Percentiles rank a stretch among this genome's conserved stretches.
These are phyloP conservation scores for Pelargonium nanum DNA, from an alignment of 345 rosid genomes.

Conservation along the genomic window DNA sequence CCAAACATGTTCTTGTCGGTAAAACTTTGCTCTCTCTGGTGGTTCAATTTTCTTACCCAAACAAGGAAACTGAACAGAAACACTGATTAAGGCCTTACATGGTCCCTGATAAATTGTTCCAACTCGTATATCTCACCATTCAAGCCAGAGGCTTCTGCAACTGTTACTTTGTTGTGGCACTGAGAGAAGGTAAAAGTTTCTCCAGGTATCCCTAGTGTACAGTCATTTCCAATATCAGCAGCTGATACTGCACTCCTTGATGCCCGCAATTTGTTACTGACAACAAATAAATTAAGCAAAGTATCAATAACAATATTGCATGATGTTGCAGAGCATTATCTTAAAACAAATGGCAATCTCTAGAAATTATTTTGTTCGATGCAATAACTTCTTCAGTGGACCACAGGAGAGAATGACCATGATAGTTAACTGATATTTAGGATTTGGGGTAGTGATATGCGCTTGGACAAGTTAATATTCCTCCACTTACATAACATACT, in stretches of 20 bases:
- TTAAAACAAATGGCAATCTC: background rate
- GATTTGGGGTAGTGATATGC: no score
- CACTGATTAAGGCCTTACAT: constrained; percentile 50
- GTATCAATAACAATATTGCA: no score
- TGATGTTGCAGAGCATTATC: no score
- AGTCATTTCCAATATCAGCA: constrained; percentile 70
- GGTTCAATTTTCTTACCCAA: no score
- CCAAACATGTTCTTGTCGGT: no score
- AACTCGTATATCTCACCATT: constrained; percentile 52
- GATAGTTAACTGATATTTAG: no score
- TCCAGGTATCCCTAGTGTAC: constrained; percentile 63
- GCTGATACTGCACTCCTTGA: constrained; percentile 65
- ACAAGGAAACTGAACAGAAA: background rate
- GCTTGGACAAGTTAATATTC: no score
- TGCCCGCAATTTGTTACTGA: constrained; percentile 55
- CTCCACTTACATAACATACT: no score
- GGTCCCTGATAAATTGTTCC: constrained; percentile 63
- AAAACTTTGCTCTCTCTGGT: no score
- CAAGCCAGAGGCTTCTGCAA: constrained; percentile 71
- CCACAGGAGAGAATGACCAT: no score
- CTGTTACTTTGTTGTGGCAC: constrained; percentile 57
- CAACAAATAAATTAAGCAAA: background rate
- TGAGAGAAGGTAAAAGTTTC: constrained; percentile 60
- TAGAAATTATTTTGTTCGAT: no score
- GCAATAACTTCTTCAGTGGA: no score